These are phyloP conservation scores for Glebionis coronaria DNA, from an alignment of 129 eudicot species.

Conservation along the genomic window DNA sequence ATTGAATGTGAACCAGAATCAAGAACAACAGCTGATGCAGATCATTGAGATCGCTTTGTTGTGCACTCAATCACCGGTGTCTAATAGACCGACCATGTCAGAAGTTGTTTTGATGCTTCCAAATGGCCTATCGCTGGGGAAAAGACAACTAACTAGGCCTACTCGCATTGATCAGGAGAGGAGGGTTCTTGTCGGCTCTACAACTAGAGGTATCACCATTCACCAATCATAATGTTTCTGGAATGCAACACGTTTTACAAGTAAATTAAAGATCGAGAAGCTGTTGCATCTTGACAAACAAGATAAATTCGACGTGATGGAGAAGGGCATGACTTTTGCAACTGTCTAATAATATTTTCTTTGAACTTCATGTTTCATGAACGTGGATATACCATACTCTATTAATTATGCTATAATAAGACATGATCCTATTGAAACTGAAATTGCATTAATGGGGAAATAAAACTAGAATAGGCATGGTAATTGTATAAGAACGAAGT, in stretches of 20 bases:
- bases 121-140: slow-evolving; percentile 24
- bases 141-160: slow-evolving; percentile 21
- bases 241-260: background rate
- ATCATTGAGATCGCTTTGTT: slow-evolving; percentile 42
- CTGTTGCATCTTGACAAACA: background rate
- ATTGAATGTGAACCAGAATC: slow-evolving; percentile 24
- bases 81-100: slow-evolving; percentile 50
- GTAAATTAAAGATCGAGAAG: background rate
- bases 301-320: background rate
- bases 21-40: slow-evolving; percentile 33
- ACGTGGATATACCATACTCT: background rate
- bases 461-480: slow-evolving; percentile 48
- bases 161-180: slow-evolving; percentile 17
- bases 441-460: no score
- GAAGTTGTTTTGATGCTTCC: slow-evolving; percentile 44
- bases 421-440: no score
- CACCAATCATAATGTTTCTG: background rate
- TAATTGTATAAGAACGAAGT: slow-evolving; percentile 46
- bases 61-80: slow-evolving; percentile 48
- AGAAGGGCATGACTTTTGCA: slow-evolving; percentile 14
- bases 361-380: background rate
- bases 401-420: no score
- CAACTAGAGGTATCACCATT: background rate
- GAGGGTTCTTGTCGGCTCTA: slow-evolving; percentile 7
- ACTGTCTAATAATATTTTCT: background rate